A percentile compares a stretch with the other conserved stretches of the same genome.
These are phyloP conservation scores for Geotrichum phurueaensis DNA, from an alignment of 1,139 yeast genomes.

Conservation along the genomic window DNA sequence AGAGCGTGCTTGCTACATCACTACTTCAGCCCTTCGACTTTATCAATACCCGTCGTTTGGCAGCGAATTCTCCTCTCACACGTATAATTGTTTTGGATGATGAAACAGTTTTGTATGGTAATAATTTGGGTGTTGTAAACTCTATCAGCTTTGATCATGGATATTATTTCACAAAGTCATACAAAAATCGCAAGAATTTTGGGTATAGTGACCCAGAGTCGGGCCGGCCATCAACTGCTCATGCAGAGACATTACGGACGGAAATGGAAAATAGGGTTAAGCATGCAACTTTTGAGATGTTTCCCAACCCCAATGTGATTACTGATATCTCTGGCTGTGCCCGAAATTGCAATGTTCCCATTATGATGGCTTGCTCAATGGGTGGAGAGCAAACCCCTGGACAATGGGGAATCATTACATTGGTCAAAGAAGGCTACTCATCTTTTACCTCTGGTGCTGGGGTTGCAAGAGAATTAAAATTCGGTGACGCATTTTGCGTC, in stretches of 20 bases:
- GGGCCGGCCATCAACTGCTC: not conserved
- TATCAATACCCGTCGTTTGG: not conserved
- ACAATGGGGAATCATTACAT: not conserved
- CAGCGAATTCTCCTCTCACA: not conserved
- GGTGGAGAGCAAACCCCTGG: not conserved
- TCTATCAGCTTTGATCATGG: not conserved
- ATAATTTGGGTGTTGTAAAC: not conserved
- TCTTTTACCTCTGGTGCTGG: not conserved
- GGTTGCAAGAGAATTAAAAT: not conserved
- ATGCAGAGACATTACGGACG: no score
- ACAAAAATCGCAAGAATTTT: not conserved
- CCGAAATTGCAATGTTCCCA: not conserved
- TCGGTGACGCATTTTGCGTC: not conserved
- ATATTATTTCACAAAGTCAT: not conserved
- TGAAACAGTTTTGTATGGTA: not conserved
- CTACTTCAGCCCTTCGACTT: not conserved
- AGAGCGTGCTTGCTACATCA: not conserved
- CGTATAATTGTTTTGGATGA: not conserved
- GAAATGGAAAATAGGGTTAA: not conserved
- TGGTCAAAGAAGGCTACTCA: not conserved
- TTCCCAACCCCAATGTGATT: not conserved
- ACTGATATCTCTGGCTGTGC: not conserved
- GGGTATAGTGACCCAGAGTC: not conserved
- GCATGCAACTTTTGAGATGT: not conserved
- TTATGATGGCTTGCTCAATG: not conserved